Evolutionary conservation across 2,329 filamentous ascomycete genomes (phyloP), one percentile per base, ranked within the genome.

Genomic region (Colletotrichum magnum): DNA sequence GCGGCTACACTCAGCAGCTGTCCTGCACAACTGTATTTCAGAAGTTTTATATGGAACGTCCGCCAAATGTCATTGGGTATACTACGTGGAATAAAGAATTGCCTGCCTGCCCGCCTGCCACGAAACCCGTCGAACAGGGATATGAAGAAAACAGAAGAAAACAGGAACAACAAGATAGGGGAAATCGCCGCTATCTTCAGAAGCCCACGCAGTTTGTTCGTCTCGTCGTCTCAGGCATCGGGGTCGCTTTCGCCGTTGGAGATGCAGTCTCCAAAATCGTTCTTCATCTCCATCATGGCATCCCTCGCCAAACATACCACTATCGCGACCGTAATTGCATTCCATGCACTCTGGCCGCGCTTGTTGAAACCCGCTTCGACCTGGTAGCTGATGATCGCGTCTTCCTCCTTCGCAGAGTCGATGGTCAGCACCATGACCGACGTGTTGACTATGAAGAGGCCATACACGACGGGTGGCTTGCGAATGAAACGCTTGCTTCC

Each of bases 261-360:
- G 5, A 74, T 71, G 50, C 75, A 53, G 43, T 75, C 71, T 57
- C 81, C 76, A 74, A 84, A 84, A 68, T 83, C 79, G 2, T 73
- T 74, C 21, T 72, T 57, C 51, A 80, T 74, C 6, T 72, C 64
- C 53, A 78, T 79, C 62, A 83, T 73, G 61, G 82, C 79, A 56
- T 84, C 81, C 15, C 82, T 77, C 4, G 82, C 82, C 61, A 80
- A 71, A 61, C 82, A 84, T 2, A 79, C 77, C 12, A 78, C 78
- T 24, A 82, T 76, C 9, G 81, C 83, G 10, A 83, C 62, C 4
- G 83, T 84, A 45, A 84, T 72, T 2, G 81, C 83, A 70, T 84
- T 84, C 83, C 83, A 84, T 24, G 84, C 77, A 60, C 81, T 79
- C 72, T 84, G 82, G 18, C 77, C 74, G 12, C 74, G 74, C 51